Evolutionary conservation across 495 filamentous ascomycete species (phyloP), one percentile per base, ranked within the genome.

Genomic region (Daldinia vernicosa): DNA sequence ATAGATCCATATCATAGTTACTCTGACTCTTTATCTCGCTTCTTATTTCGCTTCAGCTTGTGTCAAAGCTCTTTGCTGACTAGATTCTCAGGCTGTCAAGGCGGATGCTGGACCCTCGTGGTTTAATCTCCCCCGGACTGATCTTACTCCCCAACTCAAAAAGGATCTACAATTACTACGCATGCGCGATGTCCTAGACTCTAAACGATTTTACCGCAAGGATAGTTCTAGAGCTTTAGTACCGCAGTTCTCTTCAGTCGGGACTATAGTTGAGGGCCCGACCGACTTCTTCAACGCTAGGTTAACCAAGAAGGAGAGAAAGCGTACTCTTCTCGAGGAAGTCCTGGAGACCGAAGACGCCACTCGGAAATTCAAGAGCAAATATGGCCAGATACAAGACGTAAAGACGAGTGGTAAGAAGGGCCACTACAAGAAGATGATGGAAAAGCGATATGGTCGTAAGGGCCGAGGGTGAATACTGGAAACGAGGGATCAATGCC

Each of bases 161-260:
- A 86, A 92, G 60, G 96, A 98, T 76, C 78, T 98, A 5, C 92
- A 97, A 76, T 80, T 97, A 3, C 79, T 98, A 60, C 88, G 90
- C 59, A 94, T 98, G 92, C 90, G 95, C 67, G 89, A 89, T 60
- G 92, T 97, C 7, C 84, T 97, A 3, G 95, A 97, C 66, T 89
- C 93, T 5, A 94, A 98, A 75, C 86, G 94, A 60, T 91, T 93
- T 74, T 98, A 98, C 84, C 95, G 94, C 75, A 97, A 97, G 78
- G 89, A 85, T 60, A 77, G 62, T 39, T 84, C 84, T 30, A 91
- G 90, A 80, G 79, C 82, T 58, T 77, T 85, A 45, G 76, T 90
- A 3, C 95, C 95, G 6, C 85, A 93, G 64, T 98, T 89, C 77
- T 94, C 90, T 27, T 92, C 96, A 70, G 89, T 97, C 24, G 95